Conservation (phyloP, 2,329 filamentous ascomycete species). For the Aspergillus quadrilineatus region DNA sequence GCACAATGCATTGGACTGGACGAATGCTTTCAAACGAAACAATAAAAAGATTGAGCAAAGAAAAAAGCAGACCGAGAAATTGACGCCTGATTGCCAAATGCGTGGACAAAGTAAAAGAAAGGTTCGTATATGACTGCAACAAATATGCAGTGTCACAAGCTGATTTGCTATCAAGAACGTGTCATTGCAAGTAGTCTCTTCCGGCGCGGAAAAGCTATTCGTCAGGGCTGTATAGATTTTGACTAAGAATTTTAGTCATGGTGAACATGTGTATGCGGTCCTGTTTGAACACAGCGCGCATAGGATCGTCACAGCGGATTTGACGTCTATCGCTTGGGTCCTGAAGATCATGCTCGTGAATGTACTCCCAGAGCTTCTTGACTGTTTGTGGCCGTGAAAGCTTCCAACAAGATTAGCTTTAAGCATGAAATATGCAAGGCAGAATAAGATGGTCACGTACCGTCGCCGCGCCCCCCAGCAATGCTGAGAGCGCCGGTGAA, state of each 20-base stretch:
- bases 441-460: slow-evolving; percentile 31
- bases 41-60: neutral
- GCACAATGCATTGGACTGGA: slow-evolving; percentile 3
- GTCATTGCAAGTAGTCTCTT: slow-evolving; percentile 17
- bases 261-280: slow-evolving; percentile 96
- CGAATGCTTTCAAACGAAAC: slow-evolving; percentile 2
- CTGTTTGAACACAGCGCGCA: slow-evolving; percentile 90
- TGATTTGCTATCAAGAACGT: slow-evolving; percentile 6
- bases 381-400: slow-evolving; percentile 93
- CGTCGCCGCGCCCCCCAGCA: slow-evolving; percentile 45
- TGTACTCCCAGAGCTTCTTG: slow-evolving; percentile 94
- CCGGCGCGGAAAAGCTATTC: slow-evolving; percentile 50
- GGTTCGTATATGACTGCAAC: slow-evolving; percentile 27
- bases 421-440: neutral
- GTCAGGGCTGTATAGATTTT: slow-evolving; percentile 82
- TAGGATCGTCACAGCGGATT: slow-evolving; percentile 85
- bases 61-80: slow-evolving; percentile 17
- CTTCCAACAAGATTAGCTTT: slow-evolving; percentile 46
- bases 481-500: slow-evolving; percentile 45
- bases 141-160: slow-evolving; percentile 5
- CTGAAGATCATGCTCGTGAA: slow-evolving; percentile 83
- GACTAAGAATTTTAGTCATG: slow-evolving; percentile 95
- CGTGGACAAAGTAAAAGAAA: slow-evolving; percentile 15
- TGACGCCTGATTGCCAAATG: slow-evolving; percentile 34
- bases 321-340: slow-evolving; percentile 89